A percentile compares a stretch with the other conserved stretches of the same genome.
Evolutionary conservation across 495 filamentous ascomycete species (phyloP).

Genomic region (Neurospora sublineolata): DNA sequence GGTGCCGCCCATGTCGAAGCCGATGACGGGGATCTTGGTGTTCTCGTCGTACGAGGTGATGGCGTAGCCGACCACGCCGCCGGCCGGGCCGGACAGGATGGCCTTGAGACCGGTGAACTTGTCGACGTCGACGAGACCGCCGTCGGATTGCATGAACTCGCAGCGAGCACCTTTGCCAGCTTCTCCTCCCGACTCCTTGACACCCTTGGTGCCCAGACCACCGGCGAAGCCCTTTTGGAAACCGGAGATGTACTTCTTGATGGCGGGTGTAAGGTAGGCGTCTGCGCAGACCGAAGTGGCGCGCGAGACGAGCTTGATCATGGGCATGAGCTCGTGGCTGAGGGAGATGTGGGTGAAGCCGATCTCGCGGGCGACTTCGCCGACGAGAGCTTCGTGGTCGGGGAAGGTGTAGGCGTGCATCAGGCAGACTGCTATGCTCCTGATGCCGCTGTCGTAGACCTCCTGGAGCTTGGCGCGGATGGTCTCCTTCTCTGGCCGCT

Average conservation of each 20-base stretch:
- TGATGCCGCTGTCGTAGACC: conserved; percentile 50
- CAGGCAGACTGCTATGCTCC: conserved; percentile 64
- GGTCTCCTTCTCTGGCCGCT: conserved; percentile 40
- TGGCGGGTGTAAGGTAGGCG: conserved; percentile 90
- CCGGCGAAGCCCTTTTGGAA: conserved; percentile 69
- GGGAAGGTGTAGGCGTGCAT: conserved; percentile 79
- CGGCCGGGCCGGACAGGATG: conserved; percentile 70
- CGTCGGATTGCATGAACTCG: conserved; percentile 84
- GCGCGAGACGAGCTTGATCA: conserved; percentile 82
- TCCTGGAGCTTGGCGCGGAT: conserved; percentile 45
- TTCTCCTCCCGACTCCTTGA: conserved; percentile 35
- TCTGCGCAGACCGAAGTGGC: conserved; percentile 91
- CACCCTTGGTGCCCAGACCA: conserved; percentile 55
- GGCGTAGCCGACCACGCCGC: conserved; percentile 86
- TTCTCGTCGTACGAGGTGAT: conserved; percentile 81
- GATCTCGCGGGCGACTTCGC: conserved; percentile 55
- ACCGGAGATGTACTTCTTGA: conserved; percentile 87
- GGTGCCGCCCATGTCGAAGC: conserved; percentile 93
- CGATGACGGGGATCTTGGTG: conserved; percentile 83
- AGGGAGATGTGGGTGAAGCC: conserved; percentile 67
- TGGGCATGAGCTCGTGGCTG: conserved; percentile 76
- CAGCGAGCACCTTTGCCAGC: conserved; percentile 52
- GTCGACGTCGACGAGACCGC: conserved; percentile 65
- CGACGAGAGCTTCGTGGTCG: conserved; percentile 58
- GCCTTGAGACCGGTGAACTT: conserved; percentile 65